phyloP scores from a whole-genome alignment of 768 basidiomycete species.

The Suillus subaureus region DNA sequence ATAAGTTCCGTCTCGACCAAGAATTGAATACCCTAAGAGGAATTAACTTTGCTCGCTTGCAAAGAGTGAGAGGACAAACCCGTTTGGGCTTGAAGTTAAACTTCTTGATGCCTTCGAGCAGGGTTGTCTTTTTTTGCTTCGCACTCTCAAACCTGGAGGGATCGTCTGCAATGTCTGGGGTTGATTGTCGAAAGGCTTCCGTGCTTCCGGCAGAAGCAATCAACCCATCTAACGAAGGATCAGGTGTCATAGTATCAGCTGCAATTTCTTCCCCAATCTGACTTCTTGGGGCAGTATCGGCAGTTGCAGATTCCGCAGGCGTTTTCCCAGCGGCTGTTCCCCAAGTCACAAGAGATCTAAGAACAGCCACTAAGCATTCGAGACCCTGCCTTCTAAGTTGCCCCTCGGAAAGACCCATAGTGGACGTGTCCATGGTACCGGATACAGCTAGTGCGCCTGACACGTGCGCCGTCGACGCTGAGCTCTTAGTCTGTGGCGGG shows the following conservation, averaged over 20 bases:
- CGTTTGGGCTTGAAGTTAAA: conserved; percentile 99
- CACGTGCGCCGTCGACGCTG: conserved; percentile 49
- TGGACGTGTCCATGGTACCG: conserved; percentile 66
- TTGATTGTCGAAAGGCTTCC: conserved; percentile 64
- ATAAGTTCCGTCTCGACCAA: conserved; percentile 90
- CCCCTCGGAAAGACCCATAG: conserved; percentile 73
- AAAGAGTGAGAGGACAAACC: conserved; percentile 45
- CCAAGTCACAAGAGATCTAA: conserved; percentile 92
- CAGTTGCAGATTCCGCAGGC: conserved; percentile 38
- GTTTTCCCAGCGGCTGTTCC: conserved; percentile 55
- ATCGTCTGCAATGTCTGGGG: conserved; percentile 86
- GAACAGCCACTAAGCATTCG: conserved; percentile 88
- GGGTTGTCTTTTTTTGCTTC: conserved; percentile 93
- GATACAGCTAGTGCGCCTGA: conserved; percentile 67
- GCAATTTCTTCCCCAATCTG: conserved; percentile 55
- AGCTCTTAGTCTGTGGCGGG: conserved; percentile 44
- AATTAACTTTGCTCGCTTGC: background rate
- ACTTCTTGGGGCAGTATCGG: conserved; percentile 47
- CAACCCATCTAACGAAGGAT: conserved; percentile 58
- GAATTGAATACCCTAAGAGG: conserved; percentile 80
- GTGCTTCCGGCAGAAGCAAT: conserved; percentile 47
- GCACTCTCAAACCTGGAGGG: conserved; percentile 92
- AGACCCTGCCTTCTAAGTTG: conserved; percentile 90
- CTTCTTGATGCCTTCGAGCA: conserved; percentile 94
- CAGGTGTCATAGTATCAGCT: conserved; percentile 55